Percentiles rank a stretch among this genome's conserved stretches.
phyloP scores from a whole-genome alignment of 2,329 filamentous ascomycete genomes.

The Aspergillus spinulosporus region DNA sequence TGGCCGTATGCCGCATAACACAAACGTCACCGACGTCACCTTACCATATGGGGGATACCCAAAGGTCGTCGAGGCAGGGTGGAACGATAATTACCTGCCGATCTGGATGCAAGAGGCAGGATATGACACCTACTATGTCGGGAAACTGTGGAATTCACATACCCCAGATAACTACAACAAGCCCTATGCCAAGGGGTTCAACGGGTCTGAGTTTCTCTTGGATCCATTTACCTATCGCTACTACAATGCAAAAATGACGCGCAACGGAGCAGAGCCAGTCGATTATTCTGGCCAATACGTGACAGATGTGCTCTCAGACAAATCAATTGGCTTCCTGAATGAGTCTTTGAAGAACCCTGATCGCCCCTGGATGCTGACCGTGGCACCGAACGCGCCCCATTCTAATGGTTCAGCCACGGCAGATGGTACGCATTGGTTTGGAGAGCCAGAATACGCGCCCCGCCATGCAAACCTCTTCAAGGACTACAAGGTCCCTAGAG shows the following conservation, averaged over 20 bases:
- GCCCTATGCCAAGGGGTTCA: constrained; percentile 61
- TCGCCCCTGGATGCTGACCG: constrained; percentile 65
- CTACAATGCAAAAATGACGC: constrained; percentile 61
- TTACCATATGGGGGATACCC: constrained; percentile 52
- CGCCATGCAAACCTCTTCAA: constrained; percentile 52
- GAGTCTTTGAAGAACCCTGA: constrained; percentile 52
- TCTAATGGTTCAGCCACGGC: constrained; percentile 42
- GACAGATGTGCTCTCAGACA: constrained; percentile 54
- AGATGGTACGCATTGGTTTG: constrained; percentile 23
- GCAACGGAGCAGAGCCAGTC: constrained; percentile 56
- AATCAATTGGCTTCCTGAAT: constrained; percentile 59
- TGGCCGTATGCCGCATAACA: constrained; percentile 66
- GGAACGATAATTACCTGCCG: constrained; percentile 67
- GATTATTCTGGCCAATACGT: constrained; percentile 56
- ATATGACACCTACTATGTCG: constrained; percentile 69
- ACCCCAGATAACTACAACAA: constrained; percentile 61
- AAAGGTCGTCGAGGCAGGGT: constrained; percentile 65
- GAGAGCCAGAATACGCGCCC: not conserved
- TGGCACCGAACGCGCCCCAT: constrained; percentile 67
- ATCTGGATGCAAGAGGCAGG: constrained; percentile 69
- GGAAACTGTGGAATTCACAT: constrained; percentile 68
- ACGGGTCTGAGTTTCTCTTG: constrained; percentile 59
- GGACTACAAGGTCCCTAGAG: constrained; percentile 59
- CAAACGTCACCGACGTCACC: constrained; percentile 59
- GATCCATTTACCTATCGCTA: constrained; percentile 69